These are phyloP conservation scores for Starmerella stellata DNA, from an alignment of 805 yeast genomes.

Conservation along the genomic window DNA sequence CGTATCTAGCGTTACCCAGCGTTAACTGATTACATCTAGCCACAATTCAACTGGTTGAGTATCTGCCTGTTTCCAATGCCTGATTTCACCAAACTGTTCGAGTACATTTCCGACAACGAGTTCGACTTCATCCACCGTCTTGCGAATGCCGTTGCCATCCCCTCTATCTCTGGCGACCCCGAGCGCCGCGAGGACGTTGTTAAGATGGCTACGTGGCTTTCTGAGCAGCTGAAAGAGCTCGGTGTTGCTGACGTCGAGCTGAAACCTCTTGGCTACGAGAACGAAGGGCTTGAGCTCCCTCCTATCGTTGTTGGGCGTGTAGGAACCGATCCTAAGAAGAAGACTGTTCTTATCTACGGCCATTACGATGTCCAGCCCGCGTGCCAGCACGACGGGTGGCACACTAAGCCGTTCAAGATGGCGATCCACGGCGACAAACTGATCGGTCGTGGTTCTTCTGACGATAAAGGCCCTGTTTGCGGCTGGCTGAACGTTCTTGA, in stretches of 20 bases:
- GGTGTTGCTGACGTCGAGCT: constrained; percentile 73
- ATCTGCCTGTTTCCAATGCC: too few species aligned
- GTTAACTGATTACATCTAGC: too few species aligned
- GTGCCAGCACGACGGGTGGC: constrained; percentile 80
- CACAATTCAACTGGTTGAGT: too few species aligned
- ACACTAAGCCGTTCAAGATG: constrained; percentile 71
- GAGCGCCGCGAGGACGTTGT: constrained; percentile 73
- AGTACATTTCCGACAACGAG: constrained; percentile 23
- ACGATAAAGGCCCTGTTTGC: constrained; percentile 94
- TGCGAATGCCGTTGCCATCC: constrained; percentile 74
- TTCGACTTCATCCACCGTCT: constrained; percentile 41
- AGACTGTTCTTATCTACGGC: constrained; percentile 81
- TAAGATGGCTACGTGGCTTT: constrained; percentile 71
- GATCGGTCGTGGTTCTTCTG: constrained; percentile 88
- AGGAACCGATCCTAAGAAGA: constrained; percentile 67
- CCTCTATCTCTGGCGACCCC: constrained; percentile 88
- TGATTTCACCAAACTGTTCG: constrained; percentile 20
- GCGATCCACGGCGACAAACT: constrained; percentile 44
- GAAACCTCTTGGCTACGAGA: constrained; percentile 46
- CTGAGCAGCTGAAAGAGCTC: constrained; percentile 43
- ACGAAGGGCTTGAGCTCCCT: constrained; percentile 51
- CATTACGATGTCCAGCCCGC: constrained; percentile 99
- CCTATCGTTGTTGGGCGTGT: constrained; percentile 85
- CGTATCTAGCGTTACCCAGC: too few species aligned
- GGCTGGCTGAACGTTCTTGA: constrained; percentile 90